Base-by-base conservation (phyloP, 139 green algal species). In the Chlamydomonas sp. region DNA sequence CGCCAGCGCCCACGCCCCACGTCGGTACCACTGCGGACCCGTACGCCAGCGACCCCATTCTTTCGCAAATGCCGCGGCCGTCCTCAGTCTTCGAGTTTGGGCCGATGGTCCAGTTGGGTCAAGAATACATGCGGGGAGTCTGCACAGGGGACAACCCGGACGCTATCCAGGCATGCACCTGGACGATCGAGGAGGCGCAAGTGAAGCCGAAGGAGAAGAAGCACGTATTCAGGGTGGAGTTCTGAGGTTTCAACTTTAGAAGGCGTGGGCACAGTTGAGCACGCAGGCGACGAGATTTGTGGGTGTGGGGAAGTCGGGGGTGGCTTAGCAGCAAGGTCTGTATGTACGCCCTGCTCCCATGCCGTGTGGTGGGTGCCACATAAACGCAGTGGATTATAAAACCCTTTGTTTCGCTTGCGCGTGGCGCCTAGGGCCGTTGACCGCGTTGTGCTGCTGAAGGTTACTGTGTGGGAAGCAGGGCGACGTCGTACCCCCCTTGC, bases 161-260 rank as follows among this genome's bases (percentile, higher is more conserved):
- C 67, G 92, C 90, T 14, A 95, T 95, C 60, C 92, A 95, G 68
- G 92, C 92, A 1, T 95, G 92, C 90, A 93, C 90, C 0, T 95
- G 92, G 92, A 91, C 89, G 1, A 88, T 95, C 14, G 90, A 93
- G 85, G 74, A 90, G 80, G 85, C 31, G 69, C 63, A 83, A 61
- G 86, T 79, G 17, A 86, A 90, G 31, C 59, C 78, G 6, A 86
- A 90, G 79, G 78, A 86, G n/a, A 86, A 86, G 78, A 74, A 68
- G 31, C 78, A 85, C 61, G 69, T 66, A 3, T 90, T 49, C 79
- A 82, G 78, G 3, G 71, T 86, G 1, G 79, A 85, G 63, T 88
- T 88, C 58, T 88, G 66, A 77, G 3, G 1, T 8, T 74, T 18
- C 15, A 31, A 15, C 68, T 49, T 12, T 15, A n/a, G 68, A 49